Conservation (phyloP, 441 rosid genomes). For the Bocquillonia castaneifolia region DNA sequence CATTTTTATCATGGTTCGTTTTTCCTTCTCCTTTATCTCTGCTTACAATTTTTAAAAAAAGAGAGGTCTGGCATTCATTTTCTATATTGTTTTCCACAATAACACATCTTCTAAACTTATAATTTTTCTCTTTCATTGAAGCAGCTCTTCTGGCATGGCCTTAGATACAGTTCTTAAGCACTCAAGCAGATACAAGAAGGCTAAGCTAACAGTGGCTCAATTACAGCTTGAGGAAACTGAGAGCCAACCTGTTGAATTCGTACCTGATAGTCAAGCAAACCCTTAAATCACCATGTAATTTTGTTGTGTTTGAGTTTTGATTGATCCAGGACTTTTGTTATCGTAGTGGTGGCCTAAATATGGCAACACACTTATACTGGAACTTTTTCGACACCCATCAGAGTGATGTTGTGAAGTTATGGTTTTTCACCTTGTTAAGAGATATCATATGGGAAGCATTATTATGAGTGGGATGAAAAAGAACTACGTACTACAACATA, state of each 20-base stretch:
- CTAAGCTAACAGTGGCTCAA: constrained; percentile 44
- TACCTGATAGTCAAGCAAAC: constrained; percentile 41
- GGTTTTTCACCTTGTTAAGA: neutral
- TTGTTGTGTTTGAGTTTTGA: neutral
- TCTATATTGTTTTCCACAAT: neutral
- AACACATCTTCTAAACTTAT: neutral
- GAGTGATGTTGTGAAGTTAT: neutral
- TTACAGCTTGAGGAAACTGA: constrained; percentile 33
- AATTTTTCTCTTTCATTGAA: neutral
- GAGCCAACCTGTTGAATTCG: constrained; percentile 41
- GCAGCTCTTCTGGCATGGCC: constrained; percentile 33
- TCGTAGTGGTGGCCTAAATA: neutral
- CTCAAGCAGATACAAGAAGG: constrained; percentile 50
- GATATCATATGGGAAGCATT: too few species aligned
- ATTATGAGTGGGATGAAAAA: too few species aligned
- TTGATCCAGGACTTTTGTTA: neutral
- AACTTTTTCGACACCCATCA: neutral
- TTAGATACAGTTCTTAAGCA: constrained; percentile 39
- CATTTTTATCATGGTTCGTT: neutral
- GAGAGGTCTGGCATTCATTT: neutral
- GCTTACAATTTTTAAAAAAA: too few species aligned
- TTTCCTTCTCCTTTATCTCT: neutral
- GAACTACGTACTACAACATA: too few species aligned
- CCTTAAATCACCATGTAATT: neutral
- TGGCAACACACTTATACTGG: neutral